Base-by-base conservation (phyloP, 306 rosid genomes). In the Cicer cuneatum region DNA sequence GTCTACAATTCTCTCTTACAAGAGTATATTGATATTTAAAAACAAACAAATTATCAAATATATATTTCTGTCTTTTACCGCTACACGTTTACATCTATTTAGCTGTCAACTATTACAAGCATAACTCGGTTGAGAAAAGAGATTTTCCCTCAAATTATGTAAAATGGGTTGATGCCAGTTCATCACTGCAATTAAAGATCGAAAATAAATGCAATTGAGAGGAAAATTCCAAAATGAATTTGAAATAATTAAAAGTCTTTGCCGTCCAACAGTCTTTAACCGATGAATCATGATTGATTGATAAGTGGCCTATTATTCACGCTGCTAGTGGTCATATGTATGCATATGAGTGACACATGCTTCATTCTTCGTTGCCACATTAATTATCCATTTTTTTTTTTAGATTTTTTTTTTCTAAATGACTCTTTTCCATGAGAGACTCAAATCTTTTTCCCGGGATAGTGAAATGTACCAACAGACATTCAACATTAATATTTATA, bases 231-330 rank as follows among this genome's bases (percentile, higher is more conserved):
- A 63, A 18, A 63, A 18, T n/a, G 11, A 38, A 47, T 13, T 64
- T 75, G 45, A 60, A 75, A 51, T 51, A 19, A 37, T 37, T 21
- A 35, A 21, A 63, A 66, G 59, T 76, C 73, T 11, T 41, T 66
- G 59, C 18, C 73, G 47, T 75, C 13, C 72, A 75, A 18, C 63
- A 74, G 11, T 51, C n/a, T n/a, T n/a, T n/a, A n/a, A n/a, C n/a
- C n/a, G n/a, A n/a, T n/a, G n/a, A n/a, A n/a, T n/a, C 58, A 72
- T 58, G 40, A 58, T 29, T 58, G 64, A 58, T 54, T 9, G 35
- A 9, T 33, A 48, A 48, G 14, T 49, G 56, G 15, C 39, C 15
- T 57, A 57, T 21, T 10, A 11, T 15, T 61, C 21, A 15, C 78
- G 60, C 21, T 46, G 49, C 59, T 29, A 10, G 13, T 60, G 12